Evolutionary conservation across 1,284 basidiomycete genomes (phyloP), one percentile per base, ranked within the genome.

Genomic region (Phlebopus sp.): DNA sequence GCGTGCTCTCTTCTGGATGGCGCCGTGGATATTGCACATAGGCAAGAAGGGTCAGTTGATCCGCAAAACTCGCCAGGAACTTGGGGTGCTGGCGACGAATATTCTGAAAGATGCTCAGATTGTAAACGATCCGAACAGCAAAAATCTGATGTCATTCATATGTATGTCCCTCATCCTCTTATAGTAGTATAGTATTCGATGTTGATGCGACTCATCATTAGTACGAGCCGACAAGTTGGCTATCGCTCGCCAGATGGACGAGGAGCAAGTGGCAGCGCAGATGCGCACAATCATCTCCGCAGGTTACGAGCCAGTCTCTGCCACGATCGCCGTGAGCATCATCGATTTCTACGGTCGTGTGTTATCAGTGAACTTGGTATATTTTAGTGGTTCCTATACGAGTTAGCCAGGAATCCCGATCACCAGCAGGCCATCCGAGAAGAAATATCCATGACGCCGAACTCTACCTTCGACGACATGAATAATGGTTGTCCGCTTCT

Each of bases 241-340:
- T 11, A 61, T 63, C 7, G 59, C 60, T 29, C 60, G 65, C 7
- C 58, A 53, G 36, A 66, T 79, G 60, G 64, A 68, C 40, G 76
- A 81, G 41, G 74, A 78, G 19, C 67, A 78, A 49, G 60, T 81
- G 21, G 71, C 77, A 23, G 71, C 78, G 11, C 81, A 82, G 52
- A 77, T 82, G 75, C 72, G 79, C 42, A 81, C 79, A 5, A 68
- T 78, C 35, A 78, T 82, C 36, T 81, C 78, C 32, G 79, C 79
- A n/a, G 81, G 75, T n/a, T 82, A 80, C 51, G 79, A 82, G 55
- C 75, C 81, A 3, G 75, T 82, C 10, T 81, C 80, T 42, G 76
- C 77, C 2, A 63, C 74, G 14, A 67, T 79, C 39, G 70, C 77
- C 23, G 79, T 80, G 60, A 62, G 70, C 18, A 37, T 39, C 44